Evolutionary conservation across 768 basidiomycete genomes (phyloP), one percentile per base, ranked within the genome.

Genomic region (Leccinum uliginosum): DNA sequence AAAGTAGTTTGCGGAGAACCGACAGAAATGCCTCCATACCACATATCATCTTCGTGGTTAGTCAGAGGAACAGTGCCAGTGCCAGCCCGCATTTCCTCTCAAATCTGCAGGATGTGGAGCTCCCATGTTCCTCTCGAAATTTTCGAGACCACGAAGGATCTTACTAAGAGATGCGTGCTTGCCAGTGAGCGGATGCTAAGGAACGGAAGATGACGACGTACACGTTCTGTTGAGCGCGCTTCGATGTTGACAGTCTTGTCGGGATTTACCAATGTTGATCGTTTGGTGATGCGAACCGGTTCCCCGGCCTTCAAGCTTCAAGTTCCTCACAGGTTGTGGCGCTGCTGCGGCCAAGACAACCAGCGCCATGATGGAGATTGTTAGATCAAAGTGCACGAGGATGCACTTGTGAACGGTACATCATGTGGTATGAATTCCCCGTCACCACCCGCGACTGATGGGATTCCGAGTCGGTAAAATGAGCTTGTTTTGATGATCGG

Each of bases 21-120:
- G 4, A 61, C 50, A 5, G 29, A 24, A 11, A 66, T 58, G 8
- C 2, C 26, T n/a, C 61, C 57, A 1, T 54, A 65, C 61, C 61
- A 66, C 9, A 26, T 0, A 23, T 4, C 30, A 3, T 49, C 10
- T 29, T 29, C 29, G 29, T 29, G 10, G 29, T 29, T 10, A 4
- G 30, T 52, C 49, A 65, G 34, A 10, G 23, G 12, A 2, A 35
- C 51, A 19, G 12, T 14, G 6, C 35, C 53, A 12, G 44, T 24
- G 30, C 11, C 30, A 12, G 11, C 30, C 2, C 51, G 52, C 38
- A 1, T n/a, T n/a, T 2, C 27, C 30, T 8, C 17, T 26, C 30
- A 17, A 11, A 10, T 35, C 32, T 9, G 54, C 19, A 21, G 51
- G 61, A 21, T 62, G 55, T 3, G 0, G 3, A 4, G 3, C 7